Evolutionary conservation across 306 rosid species (phyloP), one percentile per base, ranked within the genome.

Genomic region (Canavalia gladiata): DNA sequence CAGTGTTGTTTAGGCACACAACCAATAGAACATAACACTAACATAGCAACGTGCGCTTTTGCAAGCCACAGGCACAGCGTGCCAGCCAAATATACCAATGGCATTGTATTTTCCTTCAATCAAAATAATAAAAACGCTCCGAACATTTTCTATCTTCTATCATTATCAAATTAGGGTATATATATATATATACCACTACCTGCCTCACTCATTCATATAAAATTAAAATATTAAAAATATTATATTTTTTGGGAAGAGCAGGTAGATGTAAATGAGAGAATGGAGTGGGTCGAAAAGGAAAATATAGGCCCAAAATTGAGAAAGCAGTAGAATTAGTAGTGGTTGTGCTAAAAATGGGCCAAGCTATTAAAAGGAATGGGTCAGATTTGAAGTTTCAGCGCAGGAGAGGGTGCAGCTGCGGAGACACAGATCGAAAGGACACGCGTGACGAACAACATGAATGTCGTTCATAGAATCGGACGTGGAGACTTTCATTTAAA

Each of bases 361-460:
- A 58, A 68, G 45, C 78, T 60, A 68, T 37, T 52, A 72, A 78
- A 72, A 74, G 72, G 59, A 83, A 66, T 10, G 57, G 51, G 54
- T 55, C 4, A 57, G 11, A 45, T 2, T 82, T 9, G 65, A 67
- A 76, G 73, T 34, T n/a, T 45, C 7, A 64, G 54, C 66, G 52
- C 3, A 13, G 18, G 52, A 71, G 51, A 66, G 72, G 59, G 81
- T 25, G 77, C 60, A 75, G 74, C 55, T 81, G 51, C 63, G 78
- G 67, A 59, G 50, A 28, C 77, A 79, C 84, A 52, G 51, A 72
- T 42, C 30, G 28, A 25, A 33, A 10, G 9, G 72, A 79, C 95
- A 85, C 91, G 89, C 67, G 93, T 85, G 83, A 52, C 6, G 10
- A 66, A 45, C 9, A 63, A 2, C 90, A 65, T 11, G 8, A 80